Conservation (phyloP, 345 rosid species). For the Populus nigra region DNA sequence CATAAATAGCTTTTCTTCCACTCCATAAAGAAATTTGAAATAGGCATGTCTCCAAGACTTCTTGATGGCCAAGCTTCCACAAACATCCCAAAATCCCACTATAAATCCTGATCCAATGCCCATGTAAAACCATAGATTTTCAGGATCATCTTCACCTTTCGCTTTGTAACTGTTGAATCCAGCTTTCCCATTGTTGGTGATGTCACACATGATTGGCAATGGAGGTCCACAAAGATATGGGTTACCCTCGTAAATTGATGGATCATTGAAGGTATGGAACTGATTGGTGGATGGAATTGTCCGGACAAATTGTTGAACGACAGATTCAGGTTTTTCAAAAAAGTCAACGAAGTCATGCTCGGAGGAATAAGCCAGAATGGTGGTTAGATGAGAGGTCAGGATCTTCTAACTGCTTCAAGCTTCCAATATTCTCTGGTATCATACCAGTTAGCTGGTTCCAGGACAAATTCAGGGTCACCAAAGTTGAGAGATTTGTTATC, state of each 20-base stretch:
- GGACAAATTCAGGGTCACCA: slow-evolving; percentile 10
- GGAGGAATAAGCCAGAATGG: slow-evolving; percentile 21
- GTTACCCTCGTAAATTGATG: slow-evolving; percentile 19
- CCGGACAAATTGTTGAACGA: slow-evolving; percentile 30
- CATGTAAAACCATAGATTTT: slow-evolving; percentile 5
- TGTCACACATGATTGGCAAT: slow-evolving; percentile 2
- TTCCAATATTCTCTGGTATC: slow-evolving; percentile 14
- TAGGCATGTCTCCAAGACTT: slow-evolving; percentile 13
- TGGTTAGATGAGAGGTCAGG: slow-evolving; percentile 22
- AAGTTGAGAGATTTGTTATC: slow-evolving; percentile 9
- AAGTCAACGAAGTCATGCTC: slow-evolving; percentile 15
- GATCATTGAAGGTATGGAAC: slow-evolving; percentile 20
- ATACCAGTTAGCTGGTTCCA: slow-evolving; percentile 17
- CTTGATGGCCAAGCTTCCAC: slow-evolving; percentile 4
- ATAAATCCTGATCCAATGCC: slow-evolving; percentile 7
- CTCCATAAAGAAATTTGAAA: background rate
- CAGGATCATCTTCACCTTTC: background rate
- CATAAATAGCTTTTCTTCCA: background rate
- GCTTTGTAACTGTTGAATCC: background rate
- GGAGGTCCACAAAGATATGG: slow-evolving; percentile 15
- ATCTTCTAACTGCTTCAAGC: slow-evolving; percentile 11
- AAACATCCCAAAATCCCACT: slow-evolving; percentile 7
- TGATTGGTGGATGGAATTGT: slow-evolving; percentile 24
- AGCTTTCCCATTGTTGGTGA: background rate
- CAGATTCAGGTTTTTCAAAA: slow-evolving; percentile 22